Evolutionary conservation across 2,329 filamentous ascomycete genomes (phyloP).

Genomic region (Colletotrichum falcatum): DNA sequence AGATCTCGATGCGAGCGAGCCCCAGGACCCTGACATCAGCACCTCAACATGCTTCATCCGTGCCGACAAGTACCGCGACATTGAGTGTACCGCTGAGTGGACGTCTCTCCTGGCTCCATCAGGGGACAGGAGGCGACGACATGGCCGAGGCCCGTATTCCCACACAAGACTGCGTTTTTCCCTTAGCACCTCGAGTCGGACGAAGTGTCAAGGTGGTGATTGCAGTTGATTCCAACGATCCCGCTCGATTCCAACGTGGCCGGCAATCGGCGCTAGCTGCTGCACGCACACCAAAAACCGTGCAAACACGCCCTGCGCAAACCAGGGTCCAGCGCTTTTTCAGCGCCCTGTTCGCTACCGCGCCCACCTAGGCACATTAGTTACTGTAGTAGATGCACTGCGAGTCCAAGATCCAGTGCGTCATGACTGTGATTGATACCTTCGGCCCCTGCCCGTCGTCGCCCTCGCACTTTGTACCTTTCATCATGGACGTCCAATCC

Average conservation of each 20-base stretch:
- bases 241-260: neutral
- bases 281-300: slow-evolving; percentile 34
- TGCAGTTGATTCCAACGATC: slow-evolving; percentile 30
- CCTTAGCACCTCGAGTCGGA: slow-evolving; percentile 24
- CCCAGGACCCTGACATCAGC: slow-evolving; percentile 41
- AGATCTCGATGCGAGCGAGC: slow-evolving; percentile 38
- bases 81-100: slow-evolving; percentile 21
- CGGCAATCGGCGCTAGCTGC: slow-evolving; percentile 37
- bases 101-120: slow-evolving; percentile 15
- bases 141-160: slow-evolving; percentile 33
- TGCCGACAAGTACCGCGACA: slow-evolving; percentile 36
- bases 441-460: slow-evolving; percentile 11
- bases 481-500: neutral
- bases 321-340: slow-evolving; percentile 38
- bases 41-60: slow-evolving; percentile 24
- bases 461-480: slow-evolving; percentile 6
- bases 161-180: slow-evolving; percentile 29
- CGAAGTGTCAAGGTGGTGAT: slow-evolving; percentile 25
- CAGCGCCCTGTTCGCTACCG: slow-evolving; percentile 33
- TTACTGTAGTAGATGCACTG: slow-evolving; percentile 32
- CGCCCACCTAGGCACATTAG: too few relatives aligned
- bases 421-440: slow-evolving; percentile 31
- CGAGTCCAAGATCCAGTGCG: slow-evolving; percentile 35
- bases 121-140: slow-evolving; percentile 23
- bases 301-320: neutral